Percentiles rank a stretch among this genome's conserved stretches.
phyloP scores from a whole-genome alignment of 192 early-diverging fungal genomes.

The Allomyces arbusculus region DNA sequence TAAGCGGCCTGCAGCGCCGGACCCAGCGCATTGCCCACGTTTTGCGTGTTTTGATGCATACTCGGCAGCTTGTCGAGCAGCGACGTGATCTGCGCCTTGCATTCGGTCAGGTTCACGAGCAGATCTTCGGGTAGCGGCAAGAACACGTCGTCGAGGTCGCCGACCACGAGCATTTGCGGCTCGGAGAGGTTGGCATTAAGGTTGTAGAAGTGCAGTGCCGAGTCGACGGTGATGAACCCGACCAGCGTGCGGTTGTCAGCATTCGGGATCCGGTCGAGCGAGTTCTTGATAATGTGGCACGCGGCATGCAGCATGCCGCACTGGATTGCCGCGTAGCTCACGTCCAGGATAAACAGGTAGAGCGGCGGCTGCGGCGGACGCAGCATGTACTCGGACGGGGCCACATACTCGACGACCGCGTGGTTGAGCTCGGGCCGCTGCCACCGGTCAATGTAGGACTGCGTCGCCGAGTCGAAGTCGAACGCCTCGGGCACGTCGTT shows the following conservation, averaged over 20 bases:
- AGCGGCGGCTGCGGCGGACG: constrained; percentile 93
- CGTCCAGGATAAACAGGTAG: constrained; percentile 84
- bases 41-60: constrained; percentile 72
- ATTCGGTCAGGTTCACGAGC: constrained; percentile 71
- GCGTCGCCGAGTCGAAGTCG: constrained; percentile 56
- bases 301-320: constrained; percentile 63
- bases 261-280: constrained; percentile 72
- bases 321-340: constrained; percentile 74
- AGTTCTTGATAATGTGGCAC: constrained; percentile 54
- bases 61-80: constrained; percentile 49
- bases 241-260: constrained; percentile 71
- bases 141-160: constrained; percentile 76
- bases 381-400: constrained; percentile 93
- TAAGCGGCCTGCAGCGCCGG: constrained; percentile 62
- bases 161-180: constrained; percentile 85
- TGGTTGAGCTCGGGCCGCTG: constrained; percentile 72
- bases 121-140: constrained; percentile 76
- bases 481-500: constrained; percentile 71
- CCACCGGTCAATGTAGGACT: constrained; percentile 66
- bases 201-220: constrained; percentile 78
- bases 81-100: constrained; percentile 43
- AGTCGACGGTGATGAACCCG: constrained; percentile 76
- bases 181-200: constrained; percentile 47
- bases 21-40: constrained; percentile 57
- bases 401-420: constrained; percentile 79